Base-by-base conservation (phyloP, 176 grass and related monocot species). In the Zoysia japonica region DNA sequence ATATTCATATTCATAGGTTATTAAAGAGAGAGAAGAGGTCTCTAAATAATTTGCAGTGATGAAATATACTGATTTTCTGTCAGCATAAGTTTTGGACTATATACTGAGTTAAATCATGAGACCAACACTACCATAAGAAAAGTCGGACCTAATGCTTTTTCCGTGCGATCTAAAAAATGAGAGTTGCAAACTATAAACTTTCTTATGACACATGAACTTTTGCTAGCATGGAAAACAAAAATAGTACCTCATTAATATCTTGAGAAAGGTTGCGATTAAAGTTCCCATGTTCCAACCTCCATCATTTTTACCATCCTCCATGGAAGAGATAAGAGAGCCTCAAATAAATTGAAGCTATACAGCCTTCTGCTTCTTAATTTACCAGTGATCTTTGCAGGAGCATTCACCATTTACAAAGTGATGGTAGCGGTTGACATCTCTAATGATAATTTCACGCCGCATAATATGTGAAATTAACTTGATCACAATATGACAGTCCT, bases 401-500 rank as follows among this genome's bases (percentile, higher is more conserved):
- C 93, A 97, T 65, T 93, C 77, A 68, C 90, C 93, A 70, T 90
- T 84, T 65, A 74, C 83, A 68, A 97, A 97, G 67, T 86, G 85
- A 87, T 97, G 88, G 47, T 90, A 97, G 7, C 83, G 68, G 44
- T 97, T 97, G 81, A 97, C 93, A 89, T 97, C 93, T 85, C 90
- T 90, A 67, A 93, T 79, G 74, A 93, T 80, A 69, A 93, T 90
- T 69, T 97, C 93, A 28, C 87, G 87, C 52, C 86, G 82, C 41
- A 37, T 66, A 56, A 97, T 93, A 70, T 48, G 46, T 14, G 93
- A 93, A 85, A 97, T 93, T 61, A 93, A 65, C 84, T 97, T 97
- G 71, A 91, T 91, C 55, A 83, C 93, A 61, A 77, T 70, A 86
- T 93, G 93, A 67, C 85, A 97, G 64, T 97, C 93, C 83, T 93